Evolutionary conservation across 129 eudicot species (phyloP), one percentile per base, ranked within the genome.

Genomic region (Pittosporum tobira): DNA sequence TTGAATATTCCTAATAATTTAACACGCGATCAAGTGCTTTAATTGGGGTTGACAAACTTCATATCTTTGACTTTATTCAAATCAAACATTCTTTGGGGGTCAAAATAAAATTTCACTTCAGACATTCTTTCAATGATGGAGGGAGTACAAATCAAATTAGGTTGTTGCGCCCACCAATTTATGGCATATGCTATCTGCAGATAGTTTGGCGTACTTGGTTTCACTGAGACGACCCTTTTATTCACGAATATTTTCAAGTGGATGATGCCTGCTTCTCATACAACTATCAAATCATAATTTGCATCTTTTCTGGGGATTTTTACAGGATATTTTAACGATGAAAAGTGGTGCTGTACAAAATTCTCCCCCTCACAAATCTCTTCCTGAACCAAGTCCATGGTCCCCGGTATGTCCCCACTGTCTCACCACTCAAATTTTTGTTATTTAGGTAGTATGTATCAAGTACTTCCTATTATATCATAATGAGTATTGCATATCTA

Each of bases 311-410:
- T 48, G 19, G 43, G 46, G 21, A 49, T 70, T 65, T 69, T 36
- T 30, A 69, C 86, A 93, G 99, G 99, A 87, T 66, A 79, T 93
- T 27, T 76, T 93, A 51, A 81, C 94, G 21, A 69, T 72, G 82
- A 87, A 93, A 70, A 58, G 80, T 68, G 99, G 99, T 52, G 94
- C 94, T 15, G 99, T 93, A 58, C 91, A 87, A 64, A 81, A 87
- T 79, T 93, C 99, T 16, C 96, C 99, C 3, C 77, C 84, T 15
- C 85, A 81, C 56, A 93, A 84, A 74, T 71, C 93, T 71, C 55
- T 79, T 31, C 96, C 93, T 57, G 94, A 93, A 73, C 96, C 88
- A 46, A 68, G 91, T 71, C 99, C 99, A 63, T 93, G 96, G 96
- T 93, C 96, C 62, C 99, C 99, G 84, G 99, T 93, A 91, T 63